Conservation (phyloP, 257 asterid genomes). For the Solanum medicagineum region DNA sequence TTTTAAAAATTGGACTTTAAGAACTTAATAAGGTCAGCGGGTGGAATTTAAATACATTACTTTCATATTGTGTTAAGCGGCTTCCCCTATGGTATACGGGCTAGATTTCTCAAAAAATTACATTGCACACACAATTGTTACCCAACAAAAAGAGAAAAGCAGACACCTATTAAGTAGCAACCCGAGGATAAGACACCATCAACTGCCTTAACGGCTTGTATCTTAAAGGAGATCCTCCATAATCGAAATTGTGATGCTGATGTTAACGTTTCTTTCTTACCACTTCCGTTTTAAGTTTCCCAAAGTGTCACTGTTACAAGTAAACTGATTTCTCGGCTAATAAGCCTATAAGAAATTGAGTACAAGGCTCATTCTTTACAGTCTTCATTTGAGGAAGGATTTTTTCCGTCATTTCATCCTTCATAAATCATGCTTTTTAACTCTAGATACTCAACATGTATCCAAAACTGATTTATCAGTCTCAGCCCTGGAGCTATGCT, state of each 20-base stretch:
- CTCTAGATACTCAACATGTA: not conserved
- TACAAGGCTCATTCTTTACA: not conserved
- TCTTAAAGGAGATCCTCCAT: not conserved
- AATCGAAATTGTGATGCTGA: not conserved
- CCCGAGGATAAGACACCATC: not conserved
- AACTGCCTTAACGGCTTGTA: not conserved
- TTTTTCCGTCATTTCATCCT: not conserved
- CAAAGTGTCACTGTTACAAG: not conserved
- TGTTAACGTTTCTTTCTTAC: not conserved
- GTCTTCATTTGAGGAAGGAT: not conserved
- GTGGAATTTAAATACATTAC: not conserved
- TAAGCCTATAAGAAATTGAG: not conserved
- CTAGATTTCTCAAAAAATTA: not conserved
- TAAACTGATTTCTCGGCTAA: not conserved
- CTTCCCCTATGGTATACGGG: not conserved
- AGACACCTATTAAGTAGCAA: not conserved
- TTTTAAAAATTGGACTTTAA: not conserved
- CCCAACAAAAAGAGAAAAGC: not conserved
- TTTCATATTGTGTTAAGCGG: not conserved
- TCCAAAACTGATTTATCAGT: not conserved
- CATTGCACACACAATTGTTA: not conserved
- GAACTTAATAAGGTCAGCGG: not conserved
- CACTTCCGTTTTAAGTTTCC: not conserved
- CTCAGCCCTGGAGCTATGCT: not conserved
- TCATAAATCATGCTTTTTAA: not conserved